Percentiles rank a stretch among this genome's conserved stretches.
These are phyloP conservation scores for Pseudogymnoascus sp. DNA, from an alignment of 2,329 filamentous ascomycete species.

Conservation along the genomic window DNA sequence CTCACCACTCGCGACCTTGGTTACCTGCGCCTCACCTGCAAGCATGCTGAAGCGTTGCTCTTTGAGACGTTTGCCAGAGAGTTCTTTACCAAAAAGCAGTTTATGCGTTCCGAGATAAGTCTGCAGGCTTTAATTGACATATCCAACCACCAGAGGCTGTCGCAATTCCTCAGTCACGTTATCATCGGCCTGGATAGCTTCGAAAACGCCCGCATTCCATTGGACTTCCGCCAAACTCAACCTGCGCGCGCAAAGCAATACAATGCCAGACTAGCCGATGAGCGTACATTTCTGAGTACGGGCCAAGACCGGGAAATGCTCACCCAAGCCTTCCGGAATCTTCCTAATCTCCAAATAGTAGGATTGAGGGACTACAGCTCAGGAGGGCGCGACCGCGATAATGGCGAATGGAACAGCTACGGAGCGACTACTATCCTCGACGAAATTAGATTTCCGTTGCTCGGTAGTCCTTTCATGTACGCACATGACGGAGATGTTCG, in stretches of 20 bases:
- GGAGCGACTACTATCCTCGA: constrained; percentile 36
- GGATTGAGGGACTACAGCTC: constrained; percentile 54
- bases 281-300: constrained; percentile 31
- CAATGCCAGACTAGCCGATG: constrained; percentile 12
- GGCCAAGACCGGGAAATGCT: constrained; percentile 48
- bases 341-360: constrained; percentile 47
- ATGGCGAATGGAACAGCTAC: constrained; percentile 46
- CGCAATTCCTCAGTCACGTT: constrained; percentile 37
- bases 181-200: constrained; percentile 37
- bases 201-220: neutral
- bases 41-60: constrained; percentile 44
- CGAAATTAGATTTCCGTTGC: constrained; percentile 29
- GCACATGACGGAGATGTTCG: constrained; percentile 19
- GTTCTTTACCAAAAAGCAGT: constrained; percentile 60
- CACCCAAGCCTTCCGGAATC: constrained; percentile 45
- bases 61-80: constrained; percentile 50
- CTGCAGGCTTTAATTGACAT: constrained; percentile 35
- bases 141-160: constrained; percentile 33
- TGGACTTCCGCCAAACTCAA: neutral
- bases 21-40: constrained; percentile 47
- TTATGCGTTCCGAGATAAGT: constrained; percentile 53
- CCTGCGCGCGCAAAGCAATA: neutral
- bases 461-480: neutral
- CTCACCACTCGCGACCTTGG: constrained; percentile 50
- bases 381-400: constrained; percentile 41